A percentile compares a stretch with the other conserved stretches of the same genome.
Evolutionary conservation across 768 basidiomycete genomes (phyloP).

Genomic region (Pisolithus albus): DNA sequence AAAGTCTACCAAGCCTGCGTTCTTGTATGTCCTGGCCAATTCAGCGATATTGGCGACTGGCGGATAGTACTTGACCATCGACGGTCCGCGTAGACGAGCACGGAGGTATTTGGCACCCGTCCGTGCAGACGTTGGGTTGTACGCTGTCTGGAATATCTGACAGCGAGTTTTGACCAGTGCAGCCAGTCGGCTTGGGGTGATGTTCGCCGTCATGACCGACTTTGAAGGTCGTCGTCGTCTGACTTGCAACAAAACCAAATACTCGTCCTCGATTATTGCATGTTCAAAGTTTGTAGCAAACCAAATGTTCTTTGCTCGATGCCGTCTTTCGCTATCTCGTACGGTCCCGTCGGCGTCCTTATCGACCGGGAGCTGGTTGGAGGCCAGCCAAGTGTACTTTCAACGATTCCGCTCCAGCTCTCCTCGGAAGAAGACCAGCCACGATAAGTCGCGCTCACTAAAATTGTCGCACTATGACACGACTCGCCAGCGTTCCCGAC

Average conservation of each 20-base stretch:
- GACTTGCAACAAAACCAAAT: too few relatives aligned
- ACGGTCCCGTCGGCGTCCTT: constrained; percentile 1
- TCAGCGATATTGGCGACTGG: constrained; percentile 47
- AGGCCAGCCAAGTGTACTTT: constrained; percentile 13
- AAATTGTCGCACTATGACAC: too few relatives aligned
- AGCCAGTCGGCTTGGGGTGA: constrained; percentile 47
- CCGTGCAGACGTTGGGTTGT: constrained; percentile 75
- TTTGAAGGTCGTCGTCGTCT: too few relatives aligned
- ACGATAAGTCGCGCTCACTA: neutral
- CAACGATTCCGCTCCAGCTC: constrained; percentile 11
- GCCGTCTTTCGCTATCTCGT: constrained; percentile 11
- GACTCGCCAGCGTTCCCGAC: too few relatives aligned
- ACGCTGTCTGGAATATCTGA: constrained; percentile 77
- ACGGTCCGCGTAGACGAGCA: constrained; percentile 72
- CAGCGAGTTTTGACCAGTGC: constrained; percentile 61
- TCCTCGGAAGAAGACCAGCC: neutral
- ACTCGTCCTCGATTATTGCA: too few relatives aligned
- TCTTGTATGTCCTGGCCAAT: constrained; percentile 46
- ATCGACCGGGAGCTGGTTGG: constrained; percentile 11
- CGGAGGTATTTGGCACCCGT: constrained; percentile 92
- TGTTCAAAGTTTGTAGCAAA: too few relatives aligned
- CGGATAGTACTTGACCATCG: constrained; percentile 84
- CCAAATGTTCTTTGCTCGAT: constrained; percentile 3
- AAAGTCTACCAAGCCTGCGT: constrained; percentile 54
- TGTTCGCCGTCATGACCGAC: constrained; percentile 22